A percentile compares a stretch with the other conserved stretches of the same genome.
Conservation (phyloP, 2,329 filamentous ascomycete species). For the Penicillium paneum region DNA sequence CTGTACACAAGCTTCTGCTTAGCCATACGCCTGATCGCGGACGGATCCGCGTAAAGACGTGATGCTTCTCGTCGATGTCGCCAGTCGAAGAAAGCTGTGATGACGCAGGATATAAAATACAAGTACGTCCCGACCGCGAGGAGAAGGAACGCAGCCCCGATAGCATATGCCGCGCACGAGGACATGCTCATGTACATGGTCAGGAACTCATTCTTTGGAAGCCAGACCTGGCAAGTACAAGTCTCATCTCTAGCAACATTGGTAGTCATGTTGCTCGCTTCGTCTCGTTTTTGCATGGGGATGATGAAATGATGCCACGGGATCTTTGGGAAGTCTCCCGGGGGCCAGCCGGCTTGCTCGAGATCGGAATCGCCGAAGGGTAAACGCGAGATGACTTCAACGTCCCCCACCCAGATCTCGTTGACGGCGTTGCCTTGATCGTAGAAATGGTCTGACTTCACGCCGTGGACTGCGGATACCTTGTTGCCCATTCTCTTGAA, state of each 20-base stretch:
- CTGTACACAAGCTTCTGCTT: not conserved
- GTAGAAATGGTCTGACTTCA: conserved; percentile 36
- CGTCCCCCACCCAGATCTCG: conserved; percentile 37
- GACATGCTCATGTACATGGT: not conserved
- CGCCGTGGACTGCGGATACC: conserved; percentile 32
- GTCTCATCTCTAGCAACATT: not conserved
- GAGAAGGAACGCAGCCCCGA: not conserved
- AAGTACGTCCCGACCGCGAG: not conserved
- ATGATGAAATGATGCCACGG: conserved; percentile 43
- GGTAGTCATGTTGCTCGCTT: not conserved
- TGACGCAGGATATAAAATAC: fast-evolving
- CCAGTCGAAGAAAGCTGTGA: not conserved
- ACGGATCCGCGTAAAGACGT: not conserved
- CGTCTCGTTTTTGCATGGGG: conserved; percentile 21
- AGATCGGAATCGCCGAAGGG: conserved; percentile 41
- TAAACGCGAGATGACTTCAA: conserved; percentile 39
- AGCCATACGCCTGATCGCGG: not conserved
- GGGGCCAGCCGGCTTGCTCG: conserved; percentile 37
- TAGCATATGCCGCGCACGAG: fast-evolving
- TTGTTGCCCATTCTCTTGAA: conserved; percentile 33
- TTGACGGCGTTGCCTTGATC: conserved; percentile 38
- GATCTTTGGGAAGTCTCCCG: conserved; percentile 35
- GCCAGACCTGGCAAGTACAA: not conserved
- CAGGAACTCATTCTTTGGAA: not conserved
- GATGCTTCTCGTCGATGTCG: not conserved